A percentile compares a stretch with the other conserved stretches of the same genome.
Evolutionary conservation across 2,329 filamentous ascomycete genomes (phyloP).

Genomic region (Fusarium cicatricum): DNA sequence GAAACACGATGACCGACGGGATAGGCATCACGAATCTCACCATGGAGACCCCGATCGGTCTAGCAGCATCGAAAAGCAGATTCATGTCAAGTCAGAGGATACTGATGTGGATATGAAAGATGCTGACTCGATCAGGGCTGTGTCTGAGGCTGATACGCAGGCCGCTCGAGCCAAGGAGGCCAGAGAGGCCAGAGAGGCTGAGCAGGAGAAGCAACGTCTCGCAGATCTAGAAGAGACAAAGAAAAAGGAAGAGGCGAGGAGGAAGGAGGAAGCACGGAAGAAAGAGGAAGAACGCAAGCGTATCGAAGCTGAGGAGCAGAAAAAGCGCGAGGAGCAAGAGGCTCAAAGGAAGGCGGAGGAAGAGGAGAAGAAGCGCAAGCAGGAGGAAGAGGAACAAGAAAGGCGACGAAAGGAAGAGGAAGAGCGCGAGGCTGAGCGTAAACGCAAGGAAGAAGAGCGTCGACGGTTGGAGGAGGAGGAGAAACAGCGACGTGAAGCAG

Average conservation of each 20-base stretch:
- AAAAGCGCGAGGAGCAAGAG: conserved; percentile 39
- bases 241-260: conserved; percentile 48
- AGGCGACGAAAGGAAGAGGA: conserved; percentile 43
- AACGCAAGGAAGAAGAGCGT: conserved; percentile 49
- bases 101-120: conserved; percentile 65
- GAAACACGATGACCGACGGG: conserved; percentile 49
- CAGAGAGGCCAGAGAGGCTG: conserved; percentile 17
- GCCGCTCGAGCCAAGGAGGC: conserved; percentile 48
- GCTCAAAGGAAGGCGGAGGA: conserved; percentile 42
- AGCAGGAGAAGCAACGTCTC: conserved; percentile 37
- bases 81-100: conserved; percentile 67
- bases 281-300: conserved; percentile 46
- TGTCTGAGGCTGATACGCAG: conserved; percentile 44
- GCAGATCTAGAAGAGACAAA: conserved; percentile 45
- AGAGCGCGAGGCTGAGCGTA: conserved; percentile 48
- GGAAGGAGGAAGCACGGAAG: conserved; percentile 50
- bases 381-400: conserved; percentile 45
- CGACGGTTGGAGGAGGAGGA: conserved; percentile 48
- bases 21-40: conserved; percentile 53
- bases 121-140: conserved; percentile 45
- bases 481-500: conserved; percentile 48
- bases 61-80: conserved; percentile 55
- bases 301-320: conserved; percentile 43
- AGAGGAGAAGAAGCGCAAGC: conserved; percentile 47
- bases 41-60: conserved; percentile 54